Base-by-base conservation (phyloP, 805 yeast species). In the Candida quercuum region DNA sequence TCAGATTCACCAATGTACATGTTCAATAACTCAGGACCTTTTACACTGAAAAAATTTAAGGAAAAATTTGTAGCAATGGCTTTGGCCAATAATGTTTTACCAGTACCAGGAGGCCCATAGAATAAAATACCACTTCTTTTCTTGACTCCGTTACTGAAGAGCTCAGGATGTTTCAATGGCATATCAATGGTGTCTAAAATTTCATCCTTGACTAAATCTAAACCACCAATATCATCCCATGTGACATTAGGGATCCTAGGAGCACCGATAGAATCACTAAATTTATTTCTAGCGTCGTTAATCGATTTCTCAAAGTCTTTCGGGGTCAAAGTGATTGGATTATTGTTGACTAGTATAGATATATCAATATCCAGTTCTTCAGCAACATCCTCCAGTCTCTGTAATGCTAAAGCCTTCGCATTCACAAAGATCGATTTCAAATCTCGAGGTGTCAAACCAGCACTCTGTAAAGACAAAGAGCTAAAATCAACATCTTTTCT, bases 1-100 rank as follows among this genome's bases (percentile, higher is more conserved):
- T 93, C 99, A 2, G 96, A 86, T 61, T 93, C 99, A 59, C 99
- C 99, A 61, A 93, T 91, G 59, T 93, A 93, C 98, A 91, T 93
- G 59, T 93, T 93, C 50, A 93, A 69, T 41, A 93, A 69, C 60
- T 93, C 99, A 1, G 99, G 99, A 18, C 99, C 99, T 59, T 93
- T 93, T 13, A 93, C 97, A 48, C 95, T 85, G 61, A 93, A 89
- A 60, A 93, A 93, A 59, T 93, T 93, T 45, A 93, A 69, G 4
- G 96, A 84, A 60, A 91, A 93, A 48, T 89, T 86, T 0, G 97
- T 86, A 3, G 99, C 99, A 49, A 93, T 93, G 0, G 98, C 98
- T 59, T 93, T 93, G 11, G 99, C 99, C 41, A 93, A 69, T 21
- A 93, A 67, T 0, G 99, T 93, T 57, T 93, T 93, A 49, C 99